Base-by-base conservation (phyloP, 2,329 filamentous ascomycete genomes). In the Colletotrichum sp. region DNA sequence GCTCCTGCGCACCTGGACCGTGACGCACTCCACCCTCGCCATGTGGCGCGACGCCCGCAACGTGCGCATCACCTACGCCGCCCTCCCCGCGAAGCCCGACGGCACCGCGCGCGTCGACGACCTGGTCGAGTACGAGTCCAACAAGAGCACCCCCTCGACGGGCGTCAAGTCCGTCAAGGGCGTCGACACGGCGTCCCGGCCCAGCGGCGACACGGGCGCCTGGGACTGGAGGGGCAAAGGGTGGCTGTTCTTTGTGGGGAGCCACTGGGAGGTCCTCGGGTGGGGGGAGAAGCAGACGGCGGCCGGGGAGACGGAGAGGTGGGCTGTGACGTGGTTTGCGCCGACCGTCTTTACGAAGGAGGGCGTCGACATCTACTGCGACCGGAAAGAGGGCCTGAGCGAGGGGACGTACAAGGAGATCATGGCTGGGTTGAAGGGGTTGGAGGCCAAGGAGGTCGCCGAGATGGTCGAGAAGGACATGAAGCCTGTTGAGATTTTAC, bases 21-120 rank as follows among this genome's bases (percentile, higher is more conserved):
- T 96, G 72, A 94, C 93, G 13, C 93, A 95, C 85, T 94, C 92
- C 6, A 95, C 93, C 7, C 91, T 96, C 13, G 86, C 90, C 77
- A 96, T 97, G 94, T 98, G 95, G 95, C 92, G 92, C 79, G 90
- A 91, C 63, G 93, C 94, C 69, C 93, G 92, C 82, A 97, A 97
- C 84, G 94, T 98, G 16, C 90, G 90, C 80, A 96, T 98, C 82
- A 94, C 92, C 39, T 98, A 98, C 88, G 90, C 85, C 12, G 83
- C 89, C 1, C 88, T 94, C 11, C 81, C 85, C 13, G 75, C 83
- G 30, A 77, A 83, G 78, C 19, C 77, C 75, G 85, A 87, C 55
- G 85, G 87, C 71, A 82, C 84, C 27, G 71, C 82, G 6, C 87
- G 89, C 74, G 85, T 96, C 77, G 92, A 95, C 82, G 95, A 97